Evolutionary conservation across 441 rosid species (phyloP).

Genomic region (Pelargonium hybrid): DNA sequence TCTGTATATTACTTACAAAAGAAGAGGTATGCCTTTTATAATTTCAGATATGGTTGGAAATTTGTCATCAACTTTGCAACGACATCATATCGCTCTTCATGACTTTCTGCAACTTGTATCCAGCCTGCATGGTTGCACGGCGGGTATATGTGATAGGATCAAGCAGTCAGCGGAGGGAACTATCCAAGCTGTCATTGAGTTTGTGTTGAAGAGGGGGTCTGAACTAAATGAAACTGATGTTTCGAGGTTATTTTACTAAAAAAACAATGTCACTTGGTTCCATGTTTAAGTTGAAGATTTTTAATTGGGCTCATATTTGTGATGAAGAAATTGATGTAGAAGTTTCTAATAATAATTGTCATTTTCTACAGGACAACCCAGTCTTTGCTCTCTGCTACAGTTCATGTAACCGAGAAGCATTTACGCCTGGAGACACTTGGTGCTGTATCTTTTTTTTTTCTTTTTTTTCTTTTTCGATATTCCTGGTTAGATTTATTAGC

Average conservation of each 20-base stretch:
- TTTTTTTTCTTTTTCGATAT: background rate
- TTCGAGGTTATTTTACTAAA: conserved; percentile 50
- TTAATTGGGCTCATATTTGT: conserved; percentile 1
- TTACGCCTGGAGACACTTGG: conserved; percentile 87
- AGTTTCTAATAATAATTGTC: conserved; percentile 3
- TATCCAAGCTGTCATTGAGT: conserved; percentile 86
- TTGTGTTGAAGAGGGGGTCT: conserved; percentile 69
- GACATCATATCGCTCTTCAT: conserved; percentile 22
- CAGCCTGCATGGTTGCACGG: conserved; percentile 59
- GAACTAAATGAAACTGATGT: conserved; percentile 69
- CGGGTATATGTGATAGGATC: conserved; percentile 81
- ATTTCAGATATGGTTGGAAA: conserved; percentile 13
- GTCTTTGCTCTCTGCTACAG: conserved; percentile 82
- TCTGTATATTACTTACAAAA: conserved; percentile 59
- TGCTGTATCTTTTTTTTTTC: conserved; percentile 60
- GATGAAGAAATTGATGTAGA: conserved; percentile 3
- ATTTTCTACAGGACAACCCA: conserved; percentile 68
- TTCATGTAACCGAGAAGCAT: conserved; percentile 84
- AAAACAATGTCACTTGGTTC: conserved; percentile 12
- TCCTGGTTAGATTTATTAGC: conserved; percentile 12
- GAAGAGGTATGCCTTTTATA: conserved; percentile 54
- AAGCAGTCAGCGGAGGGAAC: conserved; percentile 97
- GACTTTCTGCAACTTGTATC: conserved; percentile 69
- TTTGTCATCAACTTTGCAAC: conserved; percentile 3
- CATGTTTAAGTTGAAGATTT: background rate